Base-by-base conservation (phyloP, 139 green algal genomes). In the Haematococcus lacustris region DNA sequence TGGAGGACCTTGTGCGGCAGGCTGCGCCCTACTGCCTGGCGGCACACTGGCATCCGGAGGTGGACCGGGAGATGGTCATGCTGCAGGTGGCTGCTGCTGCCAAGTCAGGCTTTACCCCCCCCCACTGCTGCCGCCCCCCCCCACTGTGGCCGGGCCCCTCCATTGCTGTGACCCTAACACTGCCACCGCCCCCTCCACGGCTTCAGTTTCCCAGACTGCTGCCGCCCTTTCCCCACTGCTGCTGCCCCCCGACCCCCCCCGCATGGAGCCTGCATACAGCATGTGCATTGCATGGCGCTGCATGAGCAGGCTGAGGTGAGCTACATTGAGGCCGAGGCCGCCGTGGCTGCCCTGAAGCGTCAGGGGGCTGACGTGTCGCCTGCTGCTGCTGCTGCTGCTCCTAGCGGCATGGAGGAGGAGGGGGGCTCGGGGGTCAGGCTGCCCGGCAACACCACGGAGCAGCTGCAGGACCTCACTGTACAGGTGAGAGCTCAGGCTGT, bases 41-140 rank as follows among this genome's bases (percentile, higher is more conserved):
- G 0, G n/a, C 65, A 28, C 33, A 38, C 32, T 87, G 61, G 82
- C 40, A 4, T 1, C 71, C 57, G 43, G 72, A 66, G 21, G 72
- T 84, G 67, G 82, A 88, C 66, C 66, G 68, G 1, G 85, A 88
- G 63, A 80, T 86, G 65, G 78, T 86, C 72, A 30, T 85, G 66
- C 70, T 83, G 78, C 81, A 87, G 75, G 81, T 76, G 41, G 1
- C n/a, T n/a, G n/a, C n/a, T n/a, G n/a, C 61, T 30, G 2, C 2
- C 38, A 43, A 9, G 33, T 5, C 25, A 37, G 57, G n/a, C n/a
- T n/a, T 53, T 53, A 17, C 17, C 9, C 43, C 43, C 9, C 43
- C 17, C 9, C 17, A 28, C 9, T 53, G 17, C 43, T 53, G 43
- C 43, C 17, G 43, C 43, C 17, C 9, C 17, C 9, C 43, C 43